Evolutionary conservation across 495 filamentous ascomycete genomes (phyloP), one percentile per base, ranked within the genome.

Genomic region (Aspergillus baeticus): DNA sequence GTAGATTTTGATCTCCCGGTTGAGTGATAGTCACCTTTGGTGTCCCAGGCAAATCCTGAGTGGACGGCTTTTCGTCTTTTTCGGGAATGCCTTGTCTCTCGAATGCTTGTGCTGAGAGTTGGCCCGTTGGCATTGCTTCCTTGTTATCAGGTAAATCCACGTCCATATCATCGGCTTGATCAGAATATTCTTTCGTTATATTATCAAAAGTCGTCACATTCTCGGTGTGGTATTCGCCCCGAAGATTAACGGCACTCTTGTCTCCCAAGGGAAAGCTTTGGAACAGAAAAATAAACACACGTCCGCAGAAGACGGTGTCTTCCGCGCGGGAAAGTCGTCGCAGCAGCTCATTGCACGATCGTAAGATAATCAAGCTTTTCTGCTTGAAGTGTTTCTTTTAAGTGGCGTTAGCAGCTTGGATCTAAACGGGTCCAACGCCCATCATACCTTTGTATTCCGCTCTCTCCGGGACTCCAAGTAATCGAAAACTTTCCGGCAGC

Each of bases 231-330:
- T 92, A 99, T 70, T 98, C 94, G 61, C 94, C 94, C 23, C 95
- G 85, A 44, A 97, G 81, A 62, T 99, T 99, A 45, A 99, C 93
- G 1, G 92, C 96, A 67, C 94, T 97, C 63, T 89, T 93, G 73
- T 99, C 94, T 22, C 92, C 92, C 0, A 98, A 78, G 10, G 94
- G 91, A 63, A 98, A 97, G 68, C 90, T 95, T 69, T 98, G 94
- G 70, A 96, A 98, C 54, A 98, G 83, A 65, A 96, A 99, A 59
- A 99, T 96, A 66, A 96, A 96, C 18, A 99, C 92, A 41, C 93
- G 81, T 34, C 94, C 94, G 68, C 92, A 97, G 69, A 98, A 99
- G 3, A 96, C 92, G 0, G 95, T 91, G 72, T 99, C 95, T 64
- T 97, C 91, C 4, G 94, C 91, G 43, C 96, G 81, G 2, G 94